Conservation (phyloP, 1,284 basidiomycete genomes). For the Fomitopsis betulina region DNA sequence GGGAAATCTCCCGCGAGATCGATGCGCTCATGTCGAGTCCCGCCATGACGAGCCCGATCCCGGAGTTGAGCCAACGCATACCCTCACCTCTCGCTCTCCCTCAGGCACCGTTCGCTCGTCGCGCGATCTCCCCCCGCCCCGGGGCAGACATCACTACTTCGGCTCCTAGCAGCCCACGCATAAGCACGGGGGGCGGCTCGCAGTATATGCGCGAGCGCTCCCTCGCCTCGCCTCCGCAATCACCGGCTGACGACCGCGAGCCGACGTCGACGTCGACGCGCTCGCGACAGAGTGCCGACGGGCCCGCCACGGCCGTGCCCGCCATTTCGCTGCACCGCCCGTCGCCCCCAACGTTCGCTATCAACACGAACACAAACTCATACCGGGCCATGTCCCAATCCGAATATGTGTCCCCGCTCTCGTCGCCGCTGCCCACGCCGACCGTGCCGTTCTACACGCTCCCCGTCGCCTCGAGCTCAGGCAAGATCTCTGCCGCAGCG, state of each 20-base stretch:
- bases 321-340: slow-evolving; percentile 8
- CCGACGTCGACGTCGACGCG: slow-evolving; percentile 8
- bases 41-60: slow-evolving; percentile 17
- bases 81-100: slow-evolving; percentile 15
- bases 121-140: slow-evolving; percentile 13
- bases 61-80: slow-evolving; percentile 5
- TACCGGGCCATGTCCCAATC: slow-evolving; percentile 32
- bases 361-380: slow-evolving; percentile 14
- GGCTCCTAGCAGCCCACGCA: slow-evolving; percentile 10
- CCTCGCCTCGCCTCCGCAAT: slow-evolving; percentile 7
- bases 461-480: slow-evolving; percentile 18
- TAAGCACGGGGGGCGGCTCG: slow-evolving; percentile 7
- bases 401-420: slow-evolving; percentile 26
- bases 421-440: slow-evolving; percentile 19
- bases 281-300: slow-evolving; percentile 13
- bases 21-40: slow-evolving; percentile 49
- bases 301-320: slow-evolving; percentile 1
- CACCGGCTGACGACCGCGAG: slow-evolving; percentile 1
- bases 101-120: slow-evolving; percentile 13
- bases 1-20: slow-evolving; percentile 61
- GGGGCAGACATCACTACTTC: slow-evolving; percentile 8
- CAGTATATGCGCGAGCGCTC: slow-evolving; percentile 18
- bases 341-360: slow-evolving; percentile 26
- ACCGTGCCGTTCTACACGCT: slow-evolving; percentile 18
- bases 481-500: slow-evolving; percentile 69